These are phyloP conservation scores for Citrus glauca DNA, from an alignment of 345 rosid genomes.

Conservation along the genomic window DNA sequence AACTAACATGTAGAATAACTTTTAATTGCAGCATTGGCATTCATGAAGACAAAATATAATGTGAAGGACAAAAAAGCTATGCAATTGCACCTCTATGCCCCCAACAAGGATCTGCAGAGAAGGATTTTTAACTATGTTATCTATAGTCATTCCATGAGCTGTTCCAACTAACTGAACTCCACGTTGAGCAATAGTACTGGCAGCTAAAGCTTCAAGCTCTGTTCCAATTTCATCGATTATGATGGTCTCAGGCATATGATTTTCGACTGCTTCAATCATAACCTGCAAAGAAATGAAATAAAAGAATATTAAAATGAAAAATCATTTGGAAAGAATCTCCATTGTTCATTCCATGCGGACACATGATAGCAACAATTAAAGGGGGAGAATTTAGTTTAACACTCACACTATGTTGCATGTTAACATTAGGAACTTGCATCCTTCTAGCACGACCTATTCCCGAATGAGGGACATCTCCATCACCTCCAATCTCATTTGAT, in stretches of 20 bases:
- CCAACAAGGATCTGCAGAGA: conserved; percentile 87
- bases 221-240: conserved; percentile 96
- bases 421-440: conserved; percentile 97
- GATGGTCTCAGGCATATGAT: conserved; percentile 94
- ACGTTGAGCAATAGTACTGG: conserved; percentile 95
- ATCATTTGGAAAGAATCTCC: not conserved
- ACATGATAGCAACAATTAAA: not conserved
- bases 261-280: conserved; percentile 99
- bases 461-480: conserved; percentile 90
- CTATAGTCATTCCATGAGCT: conserved; percentile 93
- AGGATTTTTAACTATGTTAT: conserved; percentile 87
- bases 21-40: not conserved
- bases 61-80: not conserved
- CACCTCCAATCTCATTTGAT: conserved; percentile 94
- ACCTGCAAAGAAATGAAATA: conserved; percentile 43
- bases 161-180: conserved; percentile 98
- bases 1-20: conserved; percentile 1
- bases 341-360: not conserved
- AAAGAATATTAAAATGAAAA: not conserved
- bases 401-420: conserved; percentile 85
- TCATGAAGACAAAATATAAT: not conserved
- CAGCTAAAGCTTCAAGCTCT: conserved; percentile 96
- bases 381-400: not conserved
- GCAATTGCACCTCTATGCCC: conserved; percentile 73
- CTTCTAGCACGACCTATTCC: conserved; percentile 95